phyloP scores from a whole-genome alignment of 2,329 filamentous ascomycete species.

The Leptodontidium sp. region DNA sequence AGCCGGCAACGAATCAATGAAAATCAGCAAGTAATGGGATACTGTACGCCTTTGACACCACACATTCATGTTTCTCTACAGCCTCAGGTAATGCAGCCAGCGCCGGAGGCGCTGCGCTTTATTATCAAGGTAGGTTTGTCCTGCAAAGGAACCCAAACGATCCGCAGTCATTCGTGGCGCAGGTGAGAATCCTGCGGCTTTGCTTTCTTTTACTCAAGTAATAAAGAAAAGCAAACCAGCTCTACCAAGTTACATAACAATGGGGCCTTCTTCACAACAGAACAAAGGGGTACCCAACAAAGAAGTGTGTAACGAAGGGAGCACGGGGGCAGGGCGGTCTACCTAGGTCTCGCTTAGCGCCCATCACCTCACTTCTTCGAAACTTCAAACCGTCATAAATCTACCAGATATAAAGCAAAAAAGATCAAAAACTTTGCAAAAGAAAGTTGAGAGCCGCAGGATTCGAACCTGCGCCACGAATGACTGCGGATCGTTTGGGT shows the following conservation, averaged over 20 bases:
- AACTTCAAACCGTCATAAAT: neutral
- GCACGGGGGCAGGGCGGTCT: no score
- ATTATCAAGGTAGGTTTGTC: conserved; percentile 52
- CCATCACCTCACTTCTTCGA: neutral
- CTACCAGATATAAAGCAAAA: neutral
- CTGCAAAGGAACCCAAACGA: conserved; percentile 37
- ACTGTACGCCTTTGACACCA: no score
- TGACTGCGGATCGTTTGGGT: conserved; percentile 46
- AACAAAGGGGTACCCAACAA: no score
- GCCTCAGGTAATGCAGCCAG: neutral
- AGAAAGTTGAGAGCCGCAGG: conserved; percentile 12
- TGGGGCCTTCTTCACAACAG: no score
- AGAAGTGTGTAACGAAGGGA: no score
- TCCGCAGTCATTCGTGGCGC: conserved; percentile 44
- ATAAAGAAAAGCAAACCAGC: no score
- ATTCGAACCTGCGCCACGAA: conserved; percentile 22
- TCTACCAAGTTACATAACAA: no score
- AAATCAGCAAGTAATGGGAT: no score
- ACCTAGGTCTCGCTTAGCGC: neutral
- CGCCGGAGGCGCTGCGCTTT: conserved; percentile 53
- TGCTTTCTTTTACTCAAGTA: no score
- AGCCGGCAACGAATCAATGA: no score
- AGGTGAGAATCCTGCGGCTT: conserved; percentile 4
- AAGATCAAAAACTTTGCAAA: neutral
- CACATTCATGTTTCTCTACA: no score